phyloP scores from a whole-genome alignment of 768 basidiomycete genomes.

The Termitomyces sp. region DNA sequence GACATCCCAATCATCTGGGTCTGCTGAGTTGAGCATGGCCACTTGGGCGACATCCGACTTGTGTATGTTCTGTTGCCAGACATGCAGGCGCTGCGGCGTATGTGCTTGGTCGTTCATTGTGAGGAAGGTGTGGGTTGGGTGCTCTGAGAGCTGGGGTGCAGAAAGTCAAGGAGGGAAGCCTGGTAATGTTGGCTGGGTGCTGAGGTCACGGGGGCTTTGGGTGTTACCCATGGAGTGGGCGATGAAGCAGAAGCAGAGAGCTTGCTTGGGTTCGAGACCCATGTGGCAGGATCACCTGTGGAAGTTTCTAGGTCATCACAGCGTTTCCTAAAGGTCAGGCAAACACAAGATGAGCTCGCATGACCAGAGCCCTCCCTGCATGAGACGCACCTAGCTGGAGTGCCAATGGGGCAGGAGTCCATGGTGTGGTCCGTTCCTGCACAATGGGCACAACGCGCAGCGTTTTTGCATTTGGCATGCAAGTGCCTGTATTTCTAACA shows the following conservation, averaged over 20 bases:
- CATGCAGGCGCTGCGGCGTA: constrained; percentile 16
- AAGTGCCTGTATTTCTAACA: not conserved
- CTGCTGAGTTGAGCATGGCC: too few relatives aligned
- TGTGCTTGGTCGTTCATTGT: constrained; percentile 12
- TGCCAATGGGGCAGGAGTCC: not conserved
- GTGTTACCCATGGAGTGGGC: not conserved
- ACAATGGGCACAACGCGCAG: not conserved
- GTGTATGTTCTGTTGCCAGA: too few relatives aligned
- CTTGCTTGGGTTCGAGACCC: not conserved
- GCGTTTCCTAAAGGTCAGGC: not conserved
- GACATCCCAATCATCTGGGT: too few relatives aligned
- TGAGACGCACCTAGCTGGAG: not conserved
- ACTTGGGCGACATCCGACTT: too few relatives aligned
- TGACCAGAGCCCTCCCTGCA: not conserved
- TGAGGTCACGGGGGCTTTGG: not conserved
- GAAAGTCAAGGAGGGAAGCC: not conserved
- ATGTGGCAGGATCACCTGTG: not conserved
- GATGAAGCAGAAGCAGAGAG: not conserved
- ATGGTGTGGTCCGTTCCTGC: not conserved
- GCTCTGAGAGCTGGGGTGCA: not conserved
- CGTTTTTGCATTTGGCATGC: not conserved
- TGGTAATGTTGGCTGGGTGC: not conserved
- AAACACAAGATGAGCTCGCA: not conserved
- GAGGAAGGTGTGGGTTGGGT: not conserved
- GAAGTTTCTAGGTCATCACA: not conserved